Base-by-base conservation (phyloP, 2,329 filamentous ascomycete genomes). In the Balansia obtecta region DNA sequence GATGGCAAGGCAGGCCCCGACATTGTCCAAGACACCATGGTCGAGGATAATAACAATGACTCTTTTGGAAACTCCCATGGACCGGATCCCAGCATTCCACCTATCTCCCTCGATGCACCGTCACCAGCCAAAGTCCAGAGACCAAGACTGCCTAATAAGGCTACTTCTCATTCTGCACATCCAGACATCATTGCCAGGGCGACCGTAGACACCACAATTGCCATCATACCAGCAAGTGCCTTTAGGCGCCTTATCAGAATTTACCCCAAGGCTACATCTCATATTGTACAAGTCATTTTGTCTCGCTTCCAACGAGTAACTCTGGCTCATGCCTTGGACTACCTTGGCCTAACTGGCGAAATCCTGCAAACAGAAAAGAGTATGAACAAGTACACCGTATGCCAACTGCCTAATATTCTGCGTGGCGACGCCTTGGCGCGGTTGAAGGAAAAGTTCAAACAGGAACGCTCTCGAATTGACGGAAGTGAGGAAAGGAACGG, bases 181-280 rank as follows among this genome's bases (percentile, higher is more conserved):
- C 93, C 93, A 11, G 93, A 98, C 61, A 93, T 98, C 54, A 88
- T 98, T 56, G 93, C 91, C n/a, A 80, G 93, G 56, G 93, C 93
- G 6, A 94, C 89, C 15, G 86, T 94, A 22, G 94, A 98, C 63
- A 98, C 93, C 0, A 98, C 94, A 0, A 96, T 98, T 66, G 93
- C 93, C 6, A 94, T 98, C 55, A 98, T 98, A 51, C 94, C 94
- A 1, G 93, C 93, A 1, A 95, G 89, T 63, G 94, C 93, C 3
- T 98, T 98, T 60, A 82, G 89, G 49, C 83, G 94, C 9, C 73
- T 98, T 48, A 98, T 95, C 47, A 82, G 88, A 61, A 84, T 96
- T 22, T 98, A 97, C 59, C 93, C 93, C 10, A 95, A 94, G 69
- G 90, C 94, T 10, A 96, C 93, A 2, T 85, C 93, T 1, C 94